Conservation (phyloP, 306 rosid species). For the Cucumis cinereus region DNA sequence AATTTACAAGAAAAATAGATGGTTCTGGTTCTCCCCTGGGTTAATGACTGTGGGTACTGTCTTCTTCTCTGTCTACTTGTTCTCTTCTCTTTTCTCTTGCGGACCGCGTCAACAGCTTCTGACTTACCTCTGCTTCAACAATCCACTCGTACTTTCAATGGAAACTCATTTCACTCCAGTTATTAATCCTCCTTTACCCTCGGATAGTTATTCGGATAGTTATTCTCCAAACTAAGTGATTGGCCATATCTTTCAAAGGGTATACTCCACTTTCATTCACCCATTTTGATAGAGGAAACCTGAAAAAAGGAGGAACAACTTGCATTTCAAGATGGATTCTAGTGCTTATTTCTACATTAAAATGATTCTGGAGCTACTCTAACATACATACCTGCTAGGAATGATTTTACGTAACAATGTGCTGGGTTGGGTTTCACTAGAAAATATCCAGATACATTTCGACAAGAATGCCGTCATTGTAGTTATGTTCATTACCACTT, state of each 20-base stretch:
- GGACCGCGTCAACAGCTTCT: background rate
- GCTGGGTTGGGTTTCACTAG: background rate
- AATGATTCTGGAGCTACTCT: background rate
- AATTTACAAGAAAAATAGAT: background rate
- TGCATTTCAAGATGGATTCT: background rate
- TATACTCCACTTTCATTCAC: too few relatives aligned
- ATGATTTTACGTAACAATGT: background rate
- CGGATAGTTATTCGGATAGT: background rate
- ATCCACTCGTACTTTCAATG: background rate
- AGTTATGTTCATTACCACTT: background rate
- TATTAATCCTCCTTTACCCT: background rate
- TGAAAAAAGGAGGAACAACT: background rate
- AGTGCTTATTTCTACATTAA: background rate
- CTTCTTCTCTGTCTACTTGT: background rate
- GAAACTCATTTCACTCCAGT: background rate
- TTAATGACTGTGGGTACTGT: background rate
- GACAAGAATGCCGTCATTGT: background rate
- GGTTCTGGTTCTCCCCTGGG: background rate
- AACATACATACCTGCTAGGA: background rate
- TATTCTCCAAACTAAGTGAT: background rate
- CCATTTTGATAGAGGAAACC: background rate
- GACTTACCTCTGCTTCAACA: background rate
- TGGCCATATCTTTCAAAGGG: background rate
- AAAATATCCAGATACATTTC: background rate
- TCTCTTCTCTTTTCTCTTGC: background rate